Percentiles rank a stretch among this genome's conserved stretches.
Conservation (phyloP, 2,329 filamentous ascomycete species). For the Fusarium brevicatenulatum region DNA sequence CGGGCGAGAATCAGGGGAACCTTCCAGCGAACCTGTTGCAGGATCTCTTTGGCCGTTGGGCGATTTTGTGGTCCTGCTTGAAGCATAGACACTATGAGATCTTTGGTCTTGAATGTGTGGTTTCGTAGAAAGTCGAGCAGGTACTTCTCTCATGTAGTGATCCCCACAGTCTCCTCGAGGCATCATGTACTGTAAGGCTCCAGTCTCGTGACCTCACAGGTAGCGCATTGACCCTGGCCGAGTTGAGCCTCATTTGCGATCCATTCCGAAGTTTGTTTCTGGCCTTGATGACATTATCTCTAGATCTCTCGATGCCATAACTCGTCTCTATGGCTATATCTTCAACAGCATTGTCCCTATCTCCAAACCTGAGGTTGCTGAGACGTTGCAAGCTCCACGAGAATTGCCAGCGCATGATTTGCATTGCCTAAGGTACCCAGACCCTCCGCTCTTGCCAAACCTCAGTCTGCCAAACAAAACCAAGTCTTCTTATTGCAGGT, state of each 20-base stretch:
- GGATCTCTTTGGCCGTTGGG: not conserved
- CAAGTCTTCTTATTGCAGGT: not conserved
- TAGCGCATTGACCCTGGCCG: too few relatives aligned
- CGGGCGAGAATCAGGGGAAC: not conserved
- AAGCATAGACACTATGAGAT: not conserved
- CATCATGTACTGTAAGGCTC: not conserved
- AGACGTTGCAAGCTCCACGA: too few relatives aligned
- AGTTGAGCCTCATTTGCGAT: too few relatives aligned
- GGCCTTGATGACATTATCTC: too few relatives aligned
- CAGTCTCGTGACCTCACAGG: not conserved
- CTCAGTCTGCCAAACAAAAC: not conserved
- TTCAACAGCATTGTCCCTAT: too few relatives aligned
- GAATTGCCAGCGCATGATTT: too few relatives aligned
- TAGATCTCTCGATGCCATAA: too few relatives aligned
- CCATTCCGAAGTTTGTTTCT: too few relatives aligned
- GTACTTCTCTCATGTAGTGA: not conserved
- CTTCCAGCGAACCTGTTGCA: not conserved
- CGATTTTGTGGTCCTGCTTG: not conserved
- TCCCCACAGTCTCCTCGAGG: not conserved
- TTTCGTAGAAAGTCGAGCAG: not conserved
- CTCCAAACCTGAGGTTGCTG: too few relatives aligned
- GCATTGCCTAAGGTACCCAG: not conserved
- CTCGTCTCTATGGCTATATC: too few relatives aligned
- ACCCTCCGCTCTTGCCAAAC: not conserved
- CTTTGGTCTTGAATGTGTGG: not conserved